phyloP scores from a whole-genome alignment of 177 flowering plant genomes.

The Vitis hybrid region DNA sequence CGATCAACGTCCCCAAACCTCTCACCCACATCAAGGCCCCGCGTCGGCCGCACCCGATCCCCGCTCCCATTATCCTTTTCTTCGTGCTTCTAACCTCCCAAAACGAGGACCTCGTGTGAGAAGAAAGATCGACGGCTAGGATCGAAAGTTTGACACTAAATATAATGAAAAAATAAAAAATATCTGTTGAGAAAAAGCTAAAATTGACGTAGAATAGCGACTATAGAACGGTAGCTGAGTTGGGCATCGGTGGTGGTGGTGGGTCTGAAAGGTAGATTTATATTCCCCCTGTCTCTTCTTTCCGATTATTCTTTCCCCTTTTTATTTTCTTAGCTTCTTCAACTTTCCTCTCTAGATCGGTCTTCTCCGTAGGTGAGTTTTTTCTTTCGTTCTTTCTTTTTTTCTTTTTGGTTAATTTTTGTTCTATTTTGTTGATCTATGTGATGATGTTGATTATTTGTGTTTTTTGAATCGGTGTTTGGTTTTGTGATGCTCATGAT shows the following conservation, averaged over 20 bases:
- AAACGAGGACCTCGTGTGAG: neutral
- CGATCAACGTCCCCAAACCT: neutral
- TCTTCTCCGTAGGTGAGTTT: neutral
- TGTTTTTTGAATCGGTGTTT: no score
- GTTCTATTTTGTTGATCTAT: no score
- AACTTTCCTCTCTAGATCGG: conserved; percentile 4
- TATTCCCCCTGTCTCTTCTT: neutral
- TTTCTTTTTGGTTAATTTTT: neutral
- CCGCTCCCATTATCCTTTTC: neutral
- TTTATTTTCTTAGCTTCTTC: neutral
- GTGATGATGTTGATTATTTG: no score
- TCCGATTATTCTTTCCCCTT: neutral
- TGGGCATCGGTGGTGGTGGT: neutral
- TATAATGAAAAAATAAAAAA: no score
- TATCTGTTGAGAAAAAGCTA: no score
- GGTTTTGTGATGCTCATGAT: no score
- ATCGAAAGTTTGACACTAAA: neutral
- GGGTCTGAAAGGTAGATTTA: neutral
- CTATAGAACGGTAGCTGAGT: neutral
- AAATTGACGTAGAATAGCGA: no score
- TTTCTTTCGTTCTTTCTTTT: neutral
- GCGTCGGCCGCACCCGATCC: neutral
- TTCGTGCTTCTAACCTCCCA: neutral
- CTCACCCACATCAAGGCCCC: neutral
- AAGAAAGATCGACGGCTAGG: neutral